phyloP scores from a whole-genome alignment of 441 rosid species.

The Adansonia gregorii region DNA sequence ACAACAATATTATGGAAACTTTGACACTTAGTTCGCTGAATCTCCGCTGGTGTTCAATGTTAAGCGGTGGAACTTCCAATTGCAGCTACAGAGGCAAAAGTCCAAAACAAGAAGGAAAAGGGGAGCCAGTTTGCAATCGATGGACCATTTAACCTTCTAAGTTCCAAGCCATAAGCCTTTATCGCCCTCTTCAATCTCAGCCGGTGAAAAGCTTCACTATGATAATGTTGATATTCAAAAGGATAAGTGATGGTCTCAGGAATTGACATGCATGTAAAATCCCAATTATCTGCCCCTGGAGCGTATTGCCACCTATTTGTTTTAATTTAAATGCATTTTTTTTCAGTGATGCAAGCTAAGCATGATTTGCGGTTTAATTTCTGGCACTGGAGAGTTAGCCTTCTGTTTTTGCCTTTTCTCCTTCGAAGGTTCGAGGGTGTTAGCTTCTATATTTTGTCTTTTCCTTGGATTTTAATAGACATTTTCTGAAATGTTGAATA shows the following conservation, averaged over 20 bases:
- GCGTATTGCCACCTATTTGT: too few relatives aligned
- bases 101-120: slow-evolving; percentile 33
- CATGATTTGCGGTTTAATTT: not conserved
- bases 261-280: too few relatives aligned
- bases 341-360: not conserved
- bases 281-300: too few relatives aligned
- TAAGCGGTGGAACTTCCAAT: slow-evolving; percentile 41
- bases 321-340: too few relatives aligned
- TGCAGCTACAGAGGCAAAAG: slow-evolving; percentile 26
- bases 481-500: not conserved
- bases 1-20: too few relatives aligned
- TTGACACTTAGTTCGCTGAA: too few relatives aligned
- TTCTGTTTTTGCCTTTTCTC: not conserved
- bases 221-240: too few relatives aligned
- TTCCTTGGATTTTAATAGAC: not conserved
- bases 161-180: too few relatives aligned
- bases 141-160: too few relatives aligned
- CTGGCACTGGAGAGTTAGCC: not conserved
- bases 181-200: too few relatives aligned
- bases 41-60: slow-evolving; percentile 36
- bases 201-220: too few relatives aligned
- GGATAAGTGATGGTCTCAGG: too few relatives aligned
- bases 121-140: slow-evolving; percentile 55
- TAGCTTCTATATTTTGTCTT: not conserved
- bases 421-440: not conserved